Conservation (phyloP, 1,139 yeast species). For the Kazachstania sp. region DNA sequence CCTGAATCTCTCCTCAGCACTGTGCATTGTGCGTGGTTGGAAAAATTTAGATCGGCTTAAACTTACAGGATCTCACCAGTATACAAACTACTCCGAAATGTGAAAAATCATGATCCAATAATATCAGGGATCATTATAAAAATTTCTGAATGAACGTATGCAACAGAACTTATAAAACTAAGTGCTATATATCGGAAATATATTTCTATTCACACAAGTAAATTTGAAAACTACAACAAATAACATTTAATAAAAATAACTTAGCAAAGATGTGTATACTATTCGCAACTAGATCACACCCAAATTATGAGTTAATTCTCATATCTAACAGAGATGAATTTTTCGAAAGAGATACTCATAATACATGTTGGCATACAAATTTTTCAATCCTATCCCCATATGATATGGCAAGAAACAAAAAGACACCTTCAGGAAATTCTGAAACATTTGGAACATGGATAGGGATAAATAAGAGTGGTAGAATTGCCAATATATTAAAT, state of each 20-base stretch:
- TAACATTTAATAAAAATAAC: neutral
- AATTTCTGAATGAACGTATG: too few relatives aligned
- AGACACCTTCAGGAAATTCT: slow-evolving; percentile 2
- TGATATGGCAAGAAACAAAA: slow-evolving; percentile 61
- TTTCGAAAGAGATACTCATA: slow-evolving; percentile 60
- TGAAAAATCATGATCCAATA: too few relatives aligned
- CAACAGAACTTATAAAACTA: neutral
- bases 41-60: too few relatives aligned
- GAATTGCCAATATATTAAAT: slow-evolving; percentile 69
- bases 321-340: slow-evolving; percentile 84
- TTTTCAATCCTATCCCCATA: slow-evolving; percentile 54
- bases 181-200: neutral
- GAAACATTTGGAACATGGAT: slow-evolving; percentile 78
- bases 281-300: slow-evolving; percentile 51
- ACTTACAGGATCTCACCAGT: too few relatives aligned
- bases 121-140: too few relatives aligned
- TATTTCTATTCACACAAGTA: neutral
- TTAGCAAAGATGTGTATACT: slow-evolving; percentile 50
- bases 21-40: too few relatives aligned
- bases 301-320: slow-evolving; percentile 59
- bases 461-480: slow-evolving; percentile 57
- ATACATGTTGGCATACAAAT: slow-evolving; percentile 45
- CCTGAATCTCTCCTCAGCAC: too few relatives aligned
- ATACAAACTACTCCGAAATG: too few relatives aligned
- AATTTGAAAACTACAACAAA: neutral